Percentiles rank a stretch among this genome's conserved stretches.
Evolutionary conservation across 352 stramenopile species (phyloP).

Genomic region (Globisporangium splendens): DNA sequence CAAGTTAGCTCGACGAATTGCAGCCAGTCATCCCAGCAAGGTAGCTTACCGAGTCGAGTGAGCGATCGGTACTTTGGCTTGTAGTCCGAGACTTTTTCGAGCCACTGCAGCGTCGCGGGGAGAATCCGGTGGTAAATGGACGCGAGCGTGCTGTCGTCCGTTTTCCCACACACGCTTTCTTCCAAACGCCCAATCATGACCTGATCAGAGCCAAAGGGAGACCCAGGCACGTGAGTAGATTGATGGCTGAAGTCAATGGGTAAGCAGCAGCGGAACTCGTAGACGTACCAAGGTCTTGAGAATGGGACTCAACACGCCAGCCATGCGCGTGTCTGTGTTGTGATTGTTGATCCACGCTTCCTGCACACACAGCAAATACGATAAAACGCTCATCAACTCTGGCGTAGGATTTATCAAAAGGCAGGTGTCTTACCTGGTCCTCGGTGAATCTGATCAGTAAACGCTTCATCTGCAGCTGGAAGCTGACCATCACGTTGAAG

Average conservation of each 20-base stretch:
- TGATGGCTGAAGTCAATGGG: too few relatives aligned
- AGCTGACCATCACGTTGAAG: constrained; percentile 67
- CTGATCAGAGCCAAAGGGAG: constrained; percentile 14
- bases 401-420: too few relatives aligned
- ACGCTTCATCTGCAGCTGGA: constrained; percentile 78
- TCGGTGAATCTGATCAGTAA: constrained; percentile 78
- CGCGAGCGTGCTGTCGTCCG: constrained; percentile 47
- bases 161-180: constrained; percentile 55
- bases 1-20: not conserved
- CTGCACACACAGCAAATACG: constrained; percentile 12
- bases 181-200: constrained; percentile 58
- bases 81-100: constrained; percentile 59
- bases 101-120: constrained; percentile 58
- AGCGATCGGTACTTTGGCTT: constrained; percentile 69
- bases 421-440: constrained; percentile 33
- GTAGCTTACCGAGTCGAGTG: constrained; percentile 43
- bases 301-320: constrained; percentile 57
- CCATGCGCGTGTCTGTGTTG: constrained; percentile 68
- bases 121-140: constrained; percentile 70
- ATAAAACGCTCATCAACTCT: not conserved
- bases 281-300: constrained; percentile 54
- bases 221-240: too few relatives aligned
- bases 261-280: too few relatives aligned
- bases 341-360: constrained; percentile 66
- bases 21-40: not conserved